Evolutionary conservation across 352 stramenopile genomes (phyloP).

Genomic region (Globisporangium rhizosaccharum): DNA sequence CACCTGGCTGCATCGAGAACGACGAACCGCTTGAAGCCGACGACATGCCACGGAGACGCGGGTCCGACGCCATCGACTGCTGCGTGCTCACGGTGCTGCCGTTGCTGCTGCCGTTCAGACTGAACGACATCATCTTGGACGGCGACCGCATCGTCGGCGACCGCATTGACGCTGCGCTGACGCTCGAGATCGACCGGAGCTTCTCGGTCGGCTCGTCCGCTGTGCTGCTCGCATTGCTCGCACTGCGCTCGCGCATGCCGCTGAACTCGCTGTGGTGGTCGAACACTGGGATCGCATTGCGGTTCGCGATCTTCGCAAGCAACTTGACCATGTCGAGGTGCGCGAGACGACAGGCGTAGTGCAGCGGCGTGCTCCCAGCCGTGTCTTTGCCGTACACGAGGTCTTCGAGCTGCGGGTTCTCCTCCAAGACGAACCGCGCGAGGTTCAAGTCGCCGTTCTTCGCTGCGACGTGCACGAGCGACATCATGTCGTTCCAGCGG

Average conservation of each 20-base stretch:
- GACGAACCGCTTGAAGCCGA: slow-evolving; percentile 24
- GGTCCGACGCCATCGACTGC: slow-evolving; percentile 14
- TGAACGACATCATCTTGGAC: slow-evolving; percentile 17
- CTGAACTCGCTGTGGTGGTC: slow-evolving; percentile 26
- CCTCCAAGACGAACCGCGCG: slow-evolving; percentile 75
- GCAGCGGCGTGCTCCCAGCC: slow-evolving; percentile 74
- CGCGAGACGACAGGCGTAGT: slow-evolving; percentile 71
- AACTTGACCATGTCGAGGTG: slow-evolving; percentile 85
- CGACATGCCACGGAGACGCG: slow-evolving; percentile 34
- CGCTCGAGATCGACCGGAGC: slow-evolving; percentile 53
- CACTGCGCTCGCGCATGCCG: slow-evolving; percentile 45
- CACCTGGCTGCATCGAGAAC: slow-evolving; percentile 53
- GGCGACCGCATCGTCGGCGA: slow-evolving; percentile 51
- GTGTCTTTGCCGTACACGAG: slow-evolving; percentile 79
- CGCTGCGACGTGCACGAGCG: slow-evolving; percentile 83
- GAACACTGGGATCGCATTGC: slow-evolving; percentile 59
- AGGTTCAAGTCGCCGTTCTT: slow-evolving; percentile 85
- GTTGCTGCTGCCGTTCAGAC: slow-evolving; percentile 3
- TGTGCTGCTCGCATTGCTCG: slow-evolving; percentile 58
- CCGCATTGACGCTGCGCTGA: slow-evolving; percentile 35
- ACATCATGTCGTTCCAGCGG: slow-evolving; percentile 76
- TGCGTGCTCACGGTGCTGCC: slow-evolving; percentile 5
- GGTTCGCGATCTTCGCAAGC: slow-evolving; percentile 80
- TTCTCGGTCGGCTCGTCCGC: slow-evolving; percentile 44
- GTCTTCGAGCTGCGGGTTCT: slow-evolving; percentile 79